These are phyloP conservation scores for Ustilago nuda DNA, from an alignment of 1,284 basidiomycete genomes.

Conservation along the genomic window DNA sequence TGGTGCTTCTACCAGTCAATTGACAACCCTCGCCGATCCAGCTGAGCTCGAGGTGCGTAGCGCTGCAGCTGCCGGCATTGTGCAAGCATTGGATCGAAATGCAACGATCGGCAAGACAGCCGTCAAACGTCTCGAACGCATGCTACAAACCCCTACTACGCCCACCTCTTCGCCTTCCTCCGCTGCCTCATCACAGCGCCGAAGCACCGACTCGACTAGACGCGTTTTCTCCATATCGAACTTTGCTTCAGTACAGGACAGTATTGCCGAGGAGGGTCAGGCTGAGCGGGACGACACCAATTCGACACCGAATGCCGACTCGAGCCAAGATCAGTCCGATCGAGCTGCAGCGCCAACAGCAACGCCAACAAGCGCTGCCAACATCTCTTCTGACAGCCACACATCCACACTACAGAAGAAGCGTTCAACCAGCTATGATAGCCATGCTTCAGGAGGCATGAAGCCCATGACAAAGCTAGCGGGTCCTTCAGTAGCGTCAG, in stretches of 20 bases:
- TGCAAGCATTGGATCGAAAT: slow-evolving; percentile 50
- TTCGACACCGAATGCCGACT: not conserved
- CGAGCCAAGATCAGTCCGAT: not conserved
- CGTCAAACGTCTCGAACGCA: slow-evolving; percentile 53
- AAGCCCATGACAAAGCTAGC: slow-evolving; percentile 26
- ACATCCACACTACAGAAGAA: slow-evolving; percentile 37
- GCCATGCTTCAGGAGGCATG: slow-evolving; percentile 15
- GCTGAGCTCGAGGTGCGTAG: slow-evolving; percentile 30
- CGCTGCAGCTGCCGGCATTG: slow-evolving; percentile 34
- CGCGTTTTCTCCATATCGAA: slow-evolving; percentile 42
- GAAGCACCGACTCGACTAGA: slow-evolving; percentile 10
- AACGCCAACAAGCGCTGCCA: not conserved
- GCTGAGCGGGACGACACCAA: not conserved
- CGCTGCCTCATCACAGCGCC: slow-evolving; percentile 11
- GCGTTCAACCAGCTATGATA: slow-evolving; percentile 43
- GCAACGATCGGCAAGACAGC: slow-evolving; percentile 60
- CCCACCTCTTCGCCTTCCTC: slow-evolving; percentile 27
- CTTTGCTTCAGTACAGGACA: slow-evolving; percentile 30
- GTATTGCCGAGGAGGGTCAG: slow-evolving; percentile 35
- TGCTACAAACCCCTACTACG: slow-evolving; percentile 39
- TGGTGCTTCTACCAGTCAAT: slow-evolving; percentile 21
- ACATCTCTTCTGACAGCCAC: slow-evolving; percentile 2
- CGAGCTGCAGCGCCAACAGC: slow-evolving; percentile 1
- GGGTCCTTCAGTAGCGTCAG: slow-evolving; percentile 18
- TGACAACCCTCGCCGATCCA: slow-evolving; percentile 20